These are phyloP conservation scores for Catharanthus roseus DNA, from an alignment of 257 asterid species.

Conservation along the genomic window DNA sequence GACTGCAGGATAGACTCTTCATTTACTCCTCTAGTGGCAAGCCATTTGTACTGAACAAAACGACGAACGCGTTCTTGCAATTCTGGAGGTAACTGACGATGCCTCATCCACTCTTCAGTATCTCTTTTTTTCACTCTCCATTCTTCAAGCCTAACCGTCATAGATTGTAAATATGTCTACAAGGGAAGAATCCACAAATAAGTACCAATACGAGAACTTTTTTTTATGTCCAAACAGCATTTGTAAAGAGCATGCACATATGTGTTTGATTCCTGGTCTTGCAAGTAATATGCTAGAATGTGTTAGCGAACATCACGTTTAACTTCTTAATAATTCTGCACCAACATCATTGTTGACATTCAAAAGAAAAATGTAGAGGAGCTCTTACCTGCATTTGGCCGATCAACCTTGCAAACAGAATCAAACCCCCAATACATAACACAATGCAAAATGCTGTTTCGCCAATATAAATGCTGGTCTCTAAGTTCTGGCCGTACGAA, in stretches of 20 bases:
- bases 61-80: slow-evolving; percentile 89
- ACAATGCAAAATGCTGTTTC: slow-evolving; percentile 72
- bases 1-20: slow-evolving; percentile 71
- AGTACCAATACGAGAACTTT: background rate
- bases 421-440: slow-evolving; percentile 67
- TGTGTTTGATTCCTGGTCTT: background rate
- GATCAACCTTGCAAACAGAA: slow-evolving; percentile 79
- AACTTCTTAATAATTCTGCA: background rate
- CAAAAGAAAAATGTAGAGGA: background rate
- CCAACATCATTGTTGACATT: background rate
- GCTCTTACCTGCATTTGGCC: slow-evolving; percentile 88
- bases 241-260: background rate
- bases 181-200: slow-evolving; percentile 7
- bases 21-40: slow-evolving; percentile 88
- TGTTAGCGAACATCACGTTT: background rate
- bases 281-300: background rate
- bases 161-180: slow-evolving; percentile 84
- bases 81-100: slow-evolving; percentile 79
- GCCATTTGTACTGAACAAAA: slow-evolving; percentile 82
- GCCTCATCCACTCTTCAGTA: slow-evolving; percentile 99
- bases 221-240: background rate
- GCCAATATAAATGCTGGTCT: slow-evolving; percentile 83
- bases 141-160: slow-evolving; percentile 94
- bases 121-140: slow-evolving; percentile 90
- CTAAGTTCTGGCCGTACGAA: slow-evolving; percentile 85